A percentile compares a stretch with the other conserved stretches of the same genome.
Evolutionary conservation across 768 basidiomycete genomes (phyloP).

Genomic region (Suillus clintonianus): DNA sequence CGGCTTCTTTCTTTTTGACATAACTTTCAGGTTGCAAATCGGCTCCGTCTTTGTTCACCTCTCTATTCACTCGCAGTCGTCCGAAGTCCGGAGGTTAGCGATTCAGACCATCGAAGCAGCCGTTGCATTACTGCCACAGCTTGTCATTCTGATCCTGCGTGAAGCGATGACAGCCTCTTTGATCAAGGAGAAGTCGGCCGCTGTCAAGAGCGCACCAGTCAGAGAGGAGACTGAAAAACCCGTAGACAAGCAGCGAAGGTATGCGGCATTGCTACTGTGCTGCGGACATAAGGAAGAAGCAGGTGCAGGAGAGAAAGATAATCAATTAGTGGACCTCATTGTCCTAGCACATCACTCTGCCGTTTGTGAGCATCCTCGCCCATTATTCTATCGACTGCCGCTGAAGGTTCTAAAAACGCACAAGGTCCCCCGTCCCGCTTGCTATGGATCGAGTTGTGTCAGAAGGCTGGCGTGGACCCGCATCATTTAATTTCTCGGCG

Average conservation of each 20-base stretch:
- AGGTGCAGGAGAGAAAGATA: constrained; percentile 42
- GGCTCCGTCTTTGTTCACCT: constrained; percentile 73
- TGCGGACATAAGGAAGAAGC: constrained; percentile 39
- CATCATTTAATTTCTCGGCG: constrained; percentile 53
- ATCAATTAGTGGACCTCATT: constrained; percentile 53
- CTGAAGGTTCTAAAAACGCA: background rate
- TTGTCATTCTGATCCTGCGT: constrained; percentile 53
- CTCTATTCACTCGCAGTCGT: constrained; percentile 57
- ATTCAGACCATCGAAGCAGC: constrained; percentile 43
- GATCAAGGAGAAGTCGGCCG: constrained; percentile 36
- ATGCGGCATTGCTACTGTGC: constrained; percentile 56
- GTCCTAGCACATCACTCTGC: constrained; percentile 75
- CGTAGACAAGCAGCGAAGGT: constrained; percentile 51
- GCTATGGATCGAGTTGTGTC: constrained; percentile 81
- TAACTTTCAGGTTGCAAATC: constrained; percentile 49
- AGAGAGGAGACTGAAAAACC: constrained; percentile 42
- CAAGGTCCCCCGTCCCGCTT: constrained; percentile 19
- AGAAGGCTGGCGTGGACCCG: constrained; percentile 69
- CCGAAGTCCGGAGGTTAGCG: constrained; percentile 53
- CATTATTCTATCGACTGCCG: background rate
- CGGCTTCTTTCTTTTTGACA: constrained; percentile 5
- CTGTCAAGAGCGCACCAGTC: constrained; percentile 20
- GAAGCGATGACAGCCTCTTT: constrained; percentile 59
- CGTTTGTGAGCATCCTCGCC: constrained; percentile 47
- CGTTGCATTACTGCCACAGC: constrained; percentile 43